phyloP scores from a whole-genome alignment of 192 early-diverging fungal genomes.

The Umbelopsis sp. region DNA sequence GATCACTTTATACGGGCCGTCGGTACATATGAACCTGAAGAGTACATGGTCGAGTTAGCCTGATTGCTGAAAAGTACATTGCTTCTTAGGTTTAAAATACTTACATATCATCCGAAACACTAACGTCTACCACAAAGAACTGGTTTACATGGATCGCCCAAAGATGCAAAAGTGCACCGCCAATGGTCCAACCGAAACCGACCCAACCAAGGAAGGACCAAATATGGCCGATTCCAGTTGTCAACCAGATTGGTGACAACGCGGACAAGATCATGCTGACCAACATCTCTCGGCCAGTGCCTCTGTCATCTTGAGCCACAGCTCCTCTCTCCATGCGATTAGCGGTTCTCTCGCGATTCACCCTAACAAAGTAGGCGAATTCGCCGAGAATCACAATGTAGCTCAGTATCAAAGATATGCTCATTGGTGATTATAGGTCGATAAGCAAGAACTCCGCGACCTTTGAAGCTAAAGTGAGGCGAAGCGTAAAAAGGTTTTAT shows the following conservation, averaged over 20 bases:
- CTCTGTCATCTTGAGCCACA: conserved; percentile 33
- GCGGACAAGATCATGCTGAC: conserved; percentile 18
- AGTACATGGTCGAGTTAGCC: background rate
- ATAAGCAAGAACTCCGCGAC: conserved; percentile 9
- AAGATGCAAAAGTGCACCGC: conserved; percentile 23
- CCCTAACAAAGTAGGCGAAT: conserved; percentile 9
- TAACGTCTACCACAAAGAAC: conserved; percentile 34
- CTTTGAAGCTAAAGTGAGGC: no score
- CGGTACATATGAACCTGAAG: conserved; percentile 22
- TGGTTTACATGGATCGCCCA: conserved; percentile 36
- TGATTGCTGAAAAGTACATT: background rate
- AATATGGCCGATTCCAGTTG: background rate
- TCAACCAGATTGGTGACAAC: conserved; percentile 6
- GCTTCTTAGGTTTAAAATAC: background rate
- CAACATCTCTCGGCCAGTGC: conserved; percentile 24
- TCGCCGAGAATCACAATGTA: background rate
- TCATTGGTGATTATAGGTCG: background rate
- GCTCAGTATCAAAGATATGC: background rate
- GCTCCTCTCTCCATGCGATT: background rate
- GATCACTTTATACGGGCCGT: conserved; percentile 39
- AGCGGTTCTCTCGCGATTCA: conserved; percentile 7
- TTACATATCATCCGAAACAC: conserved; percentile 36
- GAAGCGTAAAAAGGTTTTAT: no score
- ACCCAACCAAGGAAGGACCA: conserved; percentile 26
- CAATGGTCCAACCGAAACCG: conserved; percentile 34